A percentile compares a stretch with the other conserved stretches of the same genome.
Evolutionary conservation across 768 basidiomycete genomes (phyloP).

Genomic region (Phylloporus rhodoxanthus): DNA sequence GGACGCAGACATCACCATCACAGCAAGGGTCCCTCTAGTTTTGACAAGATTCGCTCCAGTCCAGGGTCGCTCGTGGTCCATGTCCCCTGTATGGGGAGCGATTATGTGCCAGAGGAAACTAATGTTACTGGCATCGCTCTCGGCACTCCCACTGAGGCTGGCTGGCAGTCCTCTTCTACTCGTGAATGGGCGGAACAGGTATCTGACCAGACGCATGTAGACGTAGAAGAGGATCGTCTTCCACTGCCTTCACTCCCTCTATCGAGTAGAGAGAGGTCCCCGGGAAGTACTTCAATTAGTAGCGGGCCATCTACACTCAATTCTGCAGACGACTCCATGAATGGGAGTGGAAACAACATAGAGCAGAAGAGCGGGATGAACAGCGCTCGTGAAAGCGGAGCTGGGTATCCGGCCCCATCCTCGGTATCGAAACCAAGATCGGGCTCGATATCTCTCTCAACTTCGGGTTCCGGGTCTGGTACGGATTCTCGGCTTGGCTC

Average conservation of each 20-base stretch:
- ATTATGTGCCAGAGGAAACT: constrained; percentile 13
- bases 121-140: constrained; percentile 14
- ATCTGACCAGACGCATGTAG: constrained; percentile 27
- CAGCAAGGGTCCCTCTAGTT: neutral
- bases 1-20: constrained; percentile 8
- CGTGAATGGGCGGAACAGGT: constrained; percentile 45
- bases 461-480: constrained; percentile 20
- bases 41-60: constrained; percentile 10
- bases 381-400: constrained; percentile 10
- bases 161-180: constrained; percentile 29
- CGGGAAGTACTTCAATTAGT: constrained; percentile 20
- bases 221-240: constrained; percentile 1
- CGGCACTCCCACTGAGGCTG: constrained; percentile 16
- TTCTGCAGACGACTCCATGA: constrained; percentile 22
- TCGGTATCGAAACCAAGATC: constrained; percentile 16
- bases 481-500: constrained; percentile 22
- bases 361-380: constrained; percentile 7
- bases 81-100: constrained; percentile 21
- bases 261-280: constrained; percentile 19
- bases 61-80: constrained; percentile 27
- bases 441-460: constrained; percentile 23
- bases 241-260: constrained; percentile 4
- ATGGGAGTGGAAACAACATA: constrained; percentile 8
- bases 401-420: constrained; percentile 8
- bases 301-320: constrained; percentile 21